A percentile compares a stretch with the other conserved stretches of the same genome.
Evolutionary conservation across 2,329 filamentous ascomycete genomes (phyloP).

Genomic region (Trichoderma citrinoviride): DNA sequence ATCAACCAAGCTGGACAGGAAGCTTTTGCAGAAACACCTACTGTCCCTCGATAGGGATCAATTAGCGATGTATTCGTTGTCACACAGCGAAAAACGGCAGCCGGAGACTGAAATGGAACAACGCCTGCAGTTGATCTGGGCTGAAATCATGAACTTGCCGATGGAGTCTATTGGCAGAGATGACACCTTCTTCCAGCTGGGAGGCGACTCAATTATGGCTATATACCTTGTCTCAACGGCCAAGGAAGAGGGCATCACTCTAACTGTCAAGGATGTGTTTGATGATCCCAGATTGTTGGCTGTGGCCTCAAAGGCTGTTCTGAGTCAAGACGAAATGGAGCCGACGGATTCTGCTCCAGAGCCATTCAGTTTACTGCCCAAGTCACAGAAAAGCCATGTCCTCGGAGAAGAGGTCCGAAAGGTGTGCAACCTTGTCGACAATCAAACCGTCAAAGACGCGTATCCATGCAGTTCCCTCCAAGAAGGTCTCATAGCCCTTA

Average conservation of each 20-base stretch:
- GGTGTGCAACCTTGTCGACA: not conserved
- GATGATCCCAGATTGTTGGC: conserved; percentile 1
- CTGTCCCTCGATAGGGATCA: not conserved
- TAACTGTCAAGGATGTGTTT: conserved; percentile 11
- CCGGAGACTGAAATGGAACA: conserved; percentile 19
- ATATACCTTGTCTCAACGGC: conserved; percentile 44
- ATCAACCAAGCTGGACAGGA: conserved; percentile 21
- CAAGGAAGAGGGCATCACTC: conserved; percentile 24
- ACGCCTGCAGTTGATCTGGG: conserved; percentile 30
- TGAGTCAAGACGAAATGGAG: not conserved
- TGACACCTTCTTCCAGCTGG: conserved; percentile 25
- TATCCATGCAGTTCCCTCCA: conserved; percentile 24
- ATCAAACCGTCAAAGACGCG: conserved; percentile 16
- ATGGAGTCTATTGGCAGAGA: conserved; percentile 28
- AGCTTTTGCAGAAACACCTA: not conserved
- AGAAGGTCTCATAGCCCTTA: conserved; percentile 24
- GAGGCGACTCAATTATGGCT: conserved; percentile 45
- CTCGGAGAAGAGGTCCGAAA: not conserved
- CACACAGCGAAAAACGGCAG: conserved; percentile 15
- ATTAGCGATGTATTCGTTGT: not conserved
- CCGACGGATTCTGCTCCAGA: not conserved
- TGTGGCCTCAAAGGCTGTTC: not conserved
- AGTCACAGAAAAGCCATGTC: not conserved
- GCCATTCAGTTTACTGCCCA: not conserved
- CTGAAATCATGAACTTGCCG: conserved; percentile 32